Percentiles rank a stretch among this genome's conserved stretches.
Evolutionary conservation across 164 flowering plant species (phyloP).

Genomic region (Protea cynaroides): DNA sequence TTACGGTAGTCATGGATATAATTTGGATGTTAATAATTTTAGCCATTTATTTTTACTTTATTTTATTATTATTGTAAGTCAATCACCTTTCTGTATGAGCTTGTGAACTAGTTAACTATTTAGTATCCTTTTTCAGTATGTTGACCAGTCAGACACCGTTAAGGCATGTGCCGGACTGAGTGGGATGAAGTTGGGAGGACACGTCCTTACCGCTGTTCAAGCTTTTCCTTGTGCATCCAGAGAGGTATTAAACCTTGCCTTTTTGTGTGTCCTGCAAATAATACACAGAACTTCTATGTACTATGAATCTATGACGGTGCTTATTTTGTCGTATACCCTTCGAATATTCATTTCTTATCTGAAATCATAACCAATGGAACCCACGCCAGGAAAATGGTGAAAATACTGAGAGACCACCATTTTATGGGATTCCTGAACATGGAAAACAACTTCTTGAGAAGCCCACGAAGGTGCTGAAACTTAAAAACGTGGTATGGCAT

Average conservation of each 20-base stretch:
- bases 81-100: too few relatives aligned
- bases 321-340: neutral
- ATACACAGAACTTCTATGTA: neutral
- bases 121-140: conserved; percentile 49
- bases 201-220: conserved; percentile 71
- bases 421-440: conserved; percentile 65
- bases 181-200: conserved; percentile 93
- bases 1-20: too few relatives aligned
- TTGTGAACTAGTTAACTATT: neutral
- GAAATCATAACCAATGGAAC: conserved; percentile 8
- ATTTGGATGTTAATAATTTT: too few relatives aligned
- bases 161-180: conserved; percentile 94
- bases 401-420: conserved; percentile 31
- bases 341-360: neutral
- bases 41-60: too few relatives aligned
- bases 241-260: conserved; percentile 28
- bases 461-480: conserved; percentile 70
- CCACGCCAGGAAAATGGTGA: conserved; percentile 53
- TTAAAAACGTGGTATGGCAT: conserved; percentile 72
- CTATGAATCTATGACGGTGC: neutral
- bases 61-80: too few relatives aligned
- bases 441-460: conserved; percentile 76
- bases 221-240: conserved; percentile 43
- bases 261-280: neutral
- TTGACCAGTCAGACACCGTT: conserved; percentile 64